A percentile compares a stretch with the other conserved stretches of the same genome.
These are phyloP conservation scores for Inosperma sp. DNA, from an alignment of 768 basidiomycete species.

Conservation along the genomic window DNA sequence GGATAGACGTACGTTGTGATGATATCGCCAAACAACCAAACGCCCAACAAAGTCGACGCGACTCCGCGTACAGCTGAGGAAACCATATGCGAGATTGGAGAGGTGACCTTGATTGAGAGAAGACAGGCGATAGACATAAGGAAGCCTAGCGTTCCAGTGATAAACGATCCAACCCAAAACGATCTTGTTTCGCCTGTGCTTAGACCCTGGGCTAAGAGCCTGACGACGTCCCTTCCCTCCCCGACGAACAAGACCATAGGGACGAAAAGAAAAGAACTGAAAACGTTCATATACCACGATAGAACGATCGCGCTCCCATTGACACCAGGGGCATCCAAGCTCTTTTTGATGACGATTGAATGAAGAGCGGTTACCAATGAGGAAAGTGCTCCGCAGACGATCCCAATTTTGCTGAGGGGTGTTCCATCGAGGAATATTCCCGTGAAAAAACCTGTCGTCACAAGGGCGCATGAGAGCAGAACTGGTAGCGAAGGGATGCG, in stretches of 20 bases:
- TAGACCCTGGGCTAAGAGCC: too few relatives aligned
- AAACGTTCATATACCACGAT: conserved; percentile 88
- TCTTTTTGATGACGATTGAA: conserved; percentile 91
- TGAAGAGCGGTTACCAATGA: conserved; percentile 87
- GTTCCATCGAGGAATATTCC: conserved; percentile 79
- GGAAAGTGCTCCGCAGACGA: conserved; percentile 77
- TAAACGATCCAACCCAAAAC: conserved; percentile 72
- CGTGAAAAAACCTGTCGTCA: conserved; percentile 90
- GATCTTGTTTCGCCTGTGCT: too few relatives aligned
- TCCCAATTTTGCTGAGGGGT: conserved; percentile 54
- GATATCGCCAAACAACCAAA: conserved; percentile 77
- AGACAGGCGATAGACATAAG: conserved; percentile 91
- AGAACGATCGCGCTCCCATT: conserved; percentile 80
- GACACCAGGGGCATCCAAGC: conserved; percentile 58
- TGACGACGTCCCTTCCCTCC: conserved; percentile 67
- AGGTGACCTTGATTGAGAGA: conserved; percentile 94
- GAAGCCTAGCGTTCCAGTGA: conserved; percentile 86
- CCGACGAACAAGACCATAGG: conserved; percentile 74
- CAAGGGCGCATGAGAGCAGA: conserved; percentile 68
- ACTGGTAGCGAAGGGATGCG: conserved; percentile 77
- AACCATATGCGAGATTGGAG: conserved; percentile 96
- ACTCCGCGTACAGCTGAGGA: conserved; percentile 95
- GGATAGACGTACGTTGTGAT: conserved; percentile 61
- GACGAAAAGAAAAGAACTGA: conserved; percentile 66
- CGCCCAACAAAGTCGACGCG: conserved; percentile 78